These are phyloP conservation scores for Penicillium salamii DNA, from an alignment of 495 filamentous ascomycete species.

Conservation along the genomic window DNA sequence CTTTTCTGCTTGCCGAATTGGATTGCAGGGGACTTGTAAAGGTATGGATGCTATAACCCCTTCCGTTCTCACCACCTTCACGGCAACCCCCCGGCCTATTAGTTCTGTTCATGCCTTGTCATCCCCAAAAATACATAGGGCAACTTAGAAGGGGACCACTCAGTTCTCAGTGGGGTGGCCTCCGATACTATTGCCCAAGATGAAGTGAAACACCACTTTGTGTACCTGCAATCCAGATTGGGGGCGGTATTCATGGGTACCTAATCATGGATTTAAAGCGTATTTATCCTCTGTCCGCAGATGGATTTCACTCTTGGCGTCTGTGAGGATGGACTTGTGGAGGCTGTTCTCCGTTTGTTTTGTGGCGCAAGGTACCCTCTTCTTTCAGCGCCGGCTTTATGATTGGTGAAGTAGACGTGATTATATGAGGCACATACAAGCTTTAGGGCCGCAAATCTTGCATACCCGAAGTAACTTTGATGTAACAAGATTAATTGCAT, in stretches of 20 bases:
- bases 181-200: constrained; percentile 96
- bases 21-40: constrained; percentile 59
- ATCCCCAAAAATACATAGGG: too few relatives aligned
- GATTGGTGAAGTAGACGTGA: constrained; percentile 49
- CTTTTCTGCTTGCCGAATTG: constrained; percentile 61
- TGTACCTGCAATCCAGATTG: constrained; percentile 6
- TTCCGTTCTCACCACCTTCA: too few relatives aligned
- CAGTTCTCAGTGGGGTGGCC: constrained; percentile 54
- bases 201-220: constrained; percentile 28
- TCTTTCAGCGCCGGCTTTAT: constrained; percentile 26
- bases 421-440: constrained; percentile 57
- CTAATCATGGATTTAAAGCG: constrained; percentile 13
- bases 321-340: constrained; percentile 25
- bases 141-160: constrained; percentile 83
- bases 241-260: constrained; percentile 8
- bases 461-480: background rate
- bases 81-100: too few relatives aligned
- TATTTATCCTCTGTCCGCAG: constrained; percentile 37
- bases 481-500: constrained; percentile 4
- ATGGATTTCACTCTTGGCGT: constrained; percentile 51
- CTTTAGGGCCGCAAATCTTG: background rate
- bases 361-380: constrained; percentile 20
- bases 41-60: too few relatives aligned
- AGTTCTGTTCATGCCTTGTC: too few relatives aligned
- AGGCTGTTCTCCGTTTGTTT: constrained; percentile 9